Evolutionary conservation across 768 basidiomycete species (phyloP).

Genomic region (Pisolithus sp.): DNA sequence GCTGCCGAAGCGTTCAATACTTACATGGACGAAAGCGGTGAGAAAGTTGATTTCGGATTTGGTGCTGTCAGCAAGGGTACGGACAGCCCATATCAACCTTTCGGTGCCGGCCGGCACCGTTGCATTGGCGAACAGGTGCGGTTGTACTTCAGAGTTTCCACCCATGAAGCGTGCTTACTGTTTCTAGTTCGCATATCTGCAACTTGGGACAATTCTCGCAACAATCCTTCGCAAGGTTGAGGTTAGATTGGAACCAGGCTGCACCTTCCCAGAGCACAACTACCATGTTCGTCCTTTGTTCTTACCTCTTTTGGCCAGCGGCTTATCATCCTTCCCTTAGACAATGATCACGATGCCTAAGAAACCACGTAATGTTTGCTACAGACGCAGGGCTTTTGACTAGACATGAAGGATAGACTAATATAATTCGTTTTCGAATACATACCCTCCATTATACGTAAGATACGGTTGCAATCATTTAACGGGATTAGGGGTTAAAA

Average conservation of each 20-base stretch:
- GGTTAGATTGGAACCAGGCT: constrained; percentile 52
- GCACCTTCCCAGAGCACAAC: constrained; percentile 70
- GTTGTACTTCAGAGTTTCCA: constrained; percentile 5
- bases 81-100: constrained; percentile 93
- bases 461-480: too few species aligned
- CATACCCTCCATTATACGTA: neutral
- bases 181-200: constrained; percentile 84
- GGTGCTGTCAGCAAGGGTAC: constrained; percentile 95
- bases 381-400: constrained; percentile 58
- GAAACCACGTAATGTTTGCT: constrained; percentile 55
- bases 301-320: neutral
- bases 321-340: constrained; percentile 33
- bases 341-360: constrained; percentile 94
- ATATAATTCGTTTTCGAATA: constrained; percentile 10
- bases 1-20: constrained; percentile 72
- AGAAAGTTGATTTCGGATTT: constrained; percentile 95
- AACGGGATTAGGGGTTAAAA: too few species aligned
- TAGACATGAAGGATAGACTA: constrained; percentile 10
- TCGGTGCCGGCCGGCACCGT: constrained; percentile 93
- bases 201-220: constrained; percentile 77
- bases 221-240: constrained; percentile 75
- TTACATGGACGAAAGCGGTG: constrained; percentile 70
- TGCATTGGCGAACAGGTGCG: constrained; percentile 87
- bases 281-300: constrained; percentile 64
- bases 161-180: constrained; percentile 1